These are phyloP conservation scores for Rhytidiadelphus loreus DNA, from an alignment of 225 moss, liverwort and hornwort genomes.

Conservation along the genomic window DNA sequence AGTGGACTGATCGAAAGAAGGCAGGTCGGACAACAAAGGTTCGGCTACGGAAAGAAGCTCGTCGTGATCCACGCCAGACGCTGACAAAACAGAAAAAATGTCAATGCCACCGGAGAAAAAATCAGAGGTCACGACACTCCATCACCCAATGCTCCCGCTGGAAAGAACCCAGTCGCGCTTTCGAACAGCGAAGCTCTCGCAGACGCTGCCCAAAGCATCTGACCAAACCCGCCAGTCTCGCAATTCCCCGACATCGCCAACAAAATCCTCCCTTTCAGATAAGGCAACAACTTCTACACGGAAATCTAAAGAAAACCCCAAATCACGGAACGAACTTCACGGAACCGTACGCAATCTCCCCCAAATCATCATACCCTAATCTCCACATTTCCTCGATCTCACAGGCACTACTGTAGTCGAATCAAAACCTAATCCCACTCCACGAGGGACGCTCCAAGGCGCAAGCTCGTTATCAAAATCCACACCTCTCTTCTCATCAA, in stretches of 20 bases:
- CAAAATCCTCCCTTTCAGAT: not conserved
- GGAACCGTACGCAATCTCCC: not conserved
- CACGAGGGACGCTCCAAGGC: not conserved
- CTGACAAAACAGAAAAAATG: not conserved
- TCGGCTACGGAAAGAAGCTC: conserved; percentile 73
- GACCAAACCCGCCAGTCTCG: not conserved
- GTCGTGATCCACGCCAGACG: conserved; percentile 88
- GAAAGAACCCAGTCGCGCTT: not conserved
- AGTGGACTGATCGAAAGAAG: conserved; percentile 8
- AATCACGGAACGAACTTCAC: not conserved
- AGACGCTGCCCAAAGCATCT: not conserved
- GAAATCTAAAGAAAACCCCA: not conserved
- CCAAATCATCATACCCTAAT: not conserved
- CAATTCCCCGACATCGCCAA: not conserved
- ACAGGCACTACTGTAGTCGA: not conserved
- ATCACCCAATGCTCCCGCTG: too few relatives aligned
- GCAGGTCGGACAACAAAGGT: conserved; percentile 67
- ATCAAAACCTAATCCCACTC: not conserved
- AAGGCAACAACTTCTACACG: not conserved
- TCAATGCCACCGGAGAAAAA: not conserved
- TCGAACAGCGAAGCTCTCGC: not conserved
- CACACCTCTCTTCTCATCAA: not conserved
- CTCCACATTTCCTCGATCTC: not conserved
- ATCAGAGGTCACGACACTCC: not conserved
- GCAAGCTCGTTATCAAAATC: not conserved